Base-by-base conservation (phyloP, 371 early-diverging fungal species). In the Syncephalastrum contaminatum region DNA sequence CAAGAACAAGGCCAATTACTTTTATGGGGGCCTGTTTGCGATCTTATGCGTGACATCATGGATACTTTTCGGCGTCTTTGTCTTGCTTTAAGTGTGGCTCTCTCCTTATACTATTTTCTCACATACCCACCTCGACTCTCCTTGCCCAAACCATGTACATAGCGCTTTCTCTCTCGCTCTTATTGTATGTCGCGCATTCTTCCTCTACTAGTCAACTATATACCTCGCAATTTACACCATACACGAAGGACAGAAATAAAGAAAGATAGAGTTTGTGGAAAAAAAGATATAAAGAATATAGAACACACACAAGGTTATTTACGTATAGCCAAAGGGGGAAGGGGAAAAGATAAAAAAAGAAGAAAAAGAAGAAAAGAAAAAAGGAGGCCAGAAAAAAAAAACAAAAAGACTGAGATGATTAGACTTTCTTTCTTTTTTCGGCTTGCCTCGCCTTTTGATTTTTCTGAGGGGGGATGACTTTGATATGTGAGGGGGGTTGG, bases 51-150 rank as follows among this genome's bases (percentile, higher is more conserved):
- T 66, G n/a, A 20, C 62, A 6, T 82, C 83, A 43, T 83, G 83
- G 83, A 49, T 72, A 5, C 54, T 85, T 22, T 85, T 85, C 60
- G 62, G 67, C 48, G 53, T 53, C 10, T 78, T 69, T 53, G 59
- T 73, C 4, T 54, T 73, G 5, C 58, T 68, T 41, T 60, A 47
- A 43, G 46, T 16, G 18, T 27, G 4, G 48, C 7, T 48, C 22
- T 27, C 22, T 41, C 49, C 12, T 40, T 27, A n/a, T n/a, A 30
- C 42, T 36, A n/a, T 39, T 44, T 30, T 30, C 36, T 30, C 5
- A 30, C 3, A 30, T 30, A 30, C 36, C 36, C 36, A 30, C 36
- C 5, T 30, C 2, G 36, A 30, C 36, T 30, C 36, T 10, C 36
- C 7, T 10, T 30, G 10, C 24, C 43, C 22, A 4, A 13, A 19